Evolutionary conservation across 805 yeast genomes (phyloP), one percentile per base, ranked within the genome.

Genomic region (Cyberlindnera maritima): DNA sequence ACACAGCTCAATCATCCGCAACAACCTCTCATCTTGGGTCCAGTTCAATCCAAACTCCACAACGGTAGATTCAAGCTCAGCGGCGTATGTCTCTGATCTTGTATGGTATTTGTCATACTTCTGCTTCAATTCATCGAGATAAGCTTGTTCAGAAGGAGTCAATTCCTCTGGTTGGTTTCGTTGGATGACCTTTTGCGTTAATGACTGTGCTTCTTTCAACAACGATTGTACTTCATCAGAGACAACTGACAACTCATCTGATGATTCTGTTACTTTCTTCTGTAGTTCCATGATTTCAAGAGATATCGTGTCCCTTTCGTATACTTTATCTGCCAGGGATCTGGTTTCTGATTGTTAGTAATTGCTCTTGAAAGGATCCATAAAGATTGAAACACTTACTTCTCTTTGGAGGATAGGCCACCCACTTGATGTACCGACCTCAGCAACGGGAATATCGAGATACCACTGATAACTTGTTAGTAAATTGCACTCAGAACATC

Each of bases 1-100:
- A 39, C 56, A 48, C 7, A 48, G 39, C 21, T 46, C 47, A 9
- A 69, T 52, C 6, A 65, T 63, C 3, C 65, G 62, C 9, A 44
- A 47, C 25, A 70, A 44, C 11, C 45, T 48, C 6, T 59, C 60
- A 46, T 70, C 70, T 1, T 56, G 44, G 11, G 52, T 49, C 61
- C 73, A 59, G 46, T 71, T 58, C 1, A 65, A 47, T 2, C 71
- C 67, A 29, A 64, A 50, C 12, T 71, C 62, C 1, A 71, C 60
- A 0, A 71, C 56, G 23, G 67, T 46, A 19, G 63, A 60, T 8
- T 61, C 55, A 8, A 68, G 64, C 17, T 55, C 46, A 11, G 55
- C 58, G 1, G 56, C 47, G 8, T 46, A 28, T 15, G 26, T 17
- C 20, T 29, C 33, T 1, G 52, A 47, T n/a, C 43, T 47, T 9